Evolutionary conservation across 2,329 filamentous ascomycete genomes (phyloP).

Genomic region (Colletotrichum melonis): DNA sequence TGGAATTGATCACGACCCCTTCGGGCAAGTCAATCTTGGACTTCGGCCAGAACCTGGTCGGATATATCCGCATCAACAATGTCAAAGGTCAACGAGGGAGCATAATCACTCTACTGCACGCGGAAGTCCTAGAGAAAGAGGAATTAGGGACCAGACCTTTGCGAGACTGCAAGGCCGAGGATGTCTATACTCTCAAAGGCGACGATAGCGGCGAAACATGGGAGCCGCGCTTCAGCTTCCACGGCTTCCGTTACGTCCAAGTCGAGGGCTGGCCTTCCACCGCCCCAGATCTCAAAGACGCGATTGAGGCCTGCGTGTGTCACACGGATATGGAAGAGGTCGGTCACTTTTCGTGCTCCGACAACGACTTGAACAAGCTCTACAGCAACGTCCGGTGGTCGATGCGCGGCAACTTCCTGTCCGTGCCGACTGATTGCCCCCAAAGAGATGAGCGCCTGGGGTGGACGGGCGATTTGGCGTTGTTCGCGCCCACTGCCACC

Average conservation of each 20-base stretch:
- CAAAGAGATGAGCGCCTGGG: constrained; percentile 31
- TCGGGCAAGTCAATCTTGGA: constrained; percentile 53
- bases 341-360: constrained; percentile 26
- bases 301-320: constrained; percentile 23
- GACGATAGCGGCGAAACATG: constrained; percentile 42
- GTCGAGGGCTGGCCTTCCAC: constrained; percentile 49
- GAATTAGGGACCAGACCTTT: constrained; percentile 53
- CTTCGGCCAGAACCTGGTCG: constrained; percentile 58
- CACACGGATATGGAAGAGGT: constrained; percentile 26
- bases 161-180: constrained; percentile 47
- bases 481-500: constrained; percentile 24
- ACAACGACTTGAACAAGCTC: constrained; percentile 17
- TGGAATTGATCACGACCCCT: constrained; percentile 43
- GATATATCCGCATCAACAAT: constrained; percentile 42
- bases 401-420: constrained; percentile 33
- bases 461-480: constrained; percentile 25
- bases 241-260: constrained; percentile 62
- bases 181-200: constrained; percentile 45
- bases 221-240: constrained; percentile 61
- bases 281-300: neutral
- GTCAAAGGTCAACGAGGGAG: constrained; percentile 39
- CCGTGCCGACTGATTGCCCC: constrained; percentile 32
- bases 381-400: constrained; percentile 21
- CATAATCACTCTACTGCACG: constrained; percentile 48
- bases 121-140: constrained; percentile 55